Evolutionary conservation across 2,329 filamentous ascomycete genomes (phyloP), one percentile per base, ranked within the genome.

Genomic region (Neonectria sp.): DNA sequence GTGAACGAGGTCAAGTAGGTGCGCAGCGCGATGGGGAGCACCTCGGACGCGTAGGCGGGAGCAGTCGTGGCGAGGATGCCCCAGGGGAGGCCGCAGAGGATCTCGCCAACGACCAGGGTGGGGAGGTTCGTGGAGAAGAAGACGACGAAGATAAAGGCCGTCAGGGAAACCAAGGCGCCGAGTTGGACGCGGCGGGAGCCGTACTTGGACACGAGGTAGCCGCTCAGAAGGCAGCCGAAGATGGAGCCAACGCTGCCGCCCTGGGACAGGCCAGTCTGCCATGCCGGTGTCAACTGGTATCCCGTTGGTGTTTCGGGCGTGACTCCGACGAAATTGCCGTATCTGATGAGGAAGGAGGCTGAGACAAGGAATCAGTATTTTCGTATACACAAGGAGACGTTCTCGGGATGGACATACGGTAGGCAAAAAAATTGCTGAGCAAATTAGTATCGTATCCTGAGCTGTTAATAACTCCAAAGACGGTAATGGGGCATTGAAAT

Each of bases 221-320:
- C 86, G 63, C 84, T 85, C 33, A 86, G 63, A 8, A 85, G 76
- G 4, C 85, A 79, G 1, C 86, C 86, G 2, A 88, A 58, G 21
- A 89, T 84, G 13, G 82, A 80, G 6, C 86, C 86, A 12, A 84
- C 80, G 17, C 80, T 33, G 55, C 43, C 25, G n/a, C 55, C 24
- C 76, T 0, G 82, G 78, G 2, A 80, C 85, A 40, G 84, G 0
- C 81, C 85, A 3, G 84, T 80, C 70, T 88, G 85, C 87, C 87
- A 71, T 57, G 29, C 74, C 74, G 3, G 71, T 45, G 5, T 71
- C 37, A 58, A 48, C 40, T 49, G 55, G 6, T 55, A 17, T 43
- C 12, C 33, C 12, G 25, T 33, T 25, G 15, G 21, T 13, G 37
- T 55, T n/a, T 29, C 37, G 6, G 37, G 37, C 37, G 37, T 43